These are phyloP conservation scores for Neurospora africana DNA, from an alignment of 495 filamentous ascomycete species.

Conservation along the genomic window DNA sequence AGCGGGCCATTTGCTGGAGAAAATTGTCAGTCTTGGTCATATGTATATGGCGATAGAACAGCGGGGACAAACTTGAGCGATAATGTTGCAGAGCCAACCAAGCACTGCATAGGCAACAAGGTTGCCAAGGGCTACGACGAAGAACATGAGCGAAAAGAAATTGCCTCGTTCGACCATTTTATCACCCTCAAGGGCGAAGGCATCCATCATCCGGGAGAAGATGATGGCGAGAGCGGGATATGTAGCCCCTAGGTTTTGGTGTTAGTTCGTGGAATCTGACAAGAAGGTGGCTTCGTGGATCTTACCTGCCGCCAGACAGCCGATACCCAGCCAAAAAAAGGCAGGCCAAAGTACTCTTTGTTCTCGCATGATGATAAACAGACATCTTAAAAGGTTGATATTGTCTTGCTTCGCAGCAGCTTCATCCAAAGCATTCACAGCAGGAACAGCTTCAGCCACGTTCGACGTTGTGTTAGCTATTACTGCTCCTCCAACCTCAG, in stretches of 20 bases:
- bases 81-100: conserved; percentile 35
- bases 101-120: conserved; percentile 30
- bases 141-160: conserved; percentile 48
- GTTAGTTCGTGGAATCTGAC: not conserved
- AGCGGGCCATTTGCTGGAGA: conserved; percentile 22
- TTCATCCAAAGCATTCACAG: conserved; percentile 4
- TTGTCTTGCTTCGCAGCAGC: conserved; percentile 3
- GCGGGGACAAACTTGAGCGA: conserved; percentile 13
- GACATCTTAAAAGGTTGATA: conserved; percentile 21
- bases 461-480: conserved; percentile 26
- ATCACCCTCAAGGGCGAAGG: conserved; percentile 15
- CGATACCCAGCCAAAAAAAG: conserved; percentile 18
- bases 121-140: conserved; percentile 37
- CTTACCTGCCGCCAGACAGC: conserved; percentile 13
- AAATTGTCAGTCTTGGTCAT: not conserved
- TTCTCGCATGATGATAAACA: conserved; percentile 31
- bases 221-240: conserved; percentile 27
- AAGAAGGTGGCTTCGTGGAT: not conserved
- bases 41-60: not conserved
- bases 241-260: conserved; percentile 12
- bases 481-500: conserved; percentile 17
- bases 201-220: conserved; percentile 18
- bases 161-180: conserved; percentile 23
- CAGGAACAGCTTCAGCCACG: conserved; percentile 5
- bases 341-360: conserved; percentile 21